These are phyloP conservation scores for Globisporangium parvum DNA, from an alignment of 352 stramenopile species.

Conservation along the genomic window DNA sequence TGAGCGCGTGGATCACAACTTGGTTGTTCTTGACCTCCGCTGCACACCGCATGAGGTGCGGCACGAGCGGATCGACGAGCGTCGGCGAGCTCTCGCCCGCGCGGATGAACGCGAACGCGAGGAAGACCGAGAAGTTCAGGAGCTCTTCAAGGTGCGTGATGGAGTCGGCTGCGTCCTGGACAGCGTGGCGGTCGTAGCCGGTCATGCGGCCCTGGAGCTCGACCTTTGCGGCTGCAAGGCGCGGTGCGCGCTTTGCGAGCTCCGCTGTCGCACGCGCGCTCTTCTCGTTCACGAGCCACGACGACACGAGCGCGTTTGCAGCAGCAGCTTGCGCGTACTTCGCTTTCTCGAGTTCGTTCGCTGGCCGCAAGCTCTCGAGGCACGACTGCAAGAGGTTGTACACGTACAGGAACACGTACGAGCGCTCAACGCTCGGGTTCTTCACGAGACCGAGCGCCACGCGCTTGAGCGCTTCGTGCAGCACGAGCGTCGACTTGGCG, in stretches of 20 bases:
- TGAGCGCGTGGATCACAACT: constrained; percentile 89
- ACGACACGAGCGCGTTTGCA: constrained; percentile 28
- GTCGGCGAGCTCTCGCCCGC: constrained; percentile 19
- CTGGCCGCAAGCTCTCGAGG: constrained; percentile 63
- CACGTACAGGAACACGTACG: constrained; percentile 82
- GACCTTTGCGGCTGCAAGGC: constrained; percentile 47
- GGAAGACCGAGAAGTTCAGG: constrained; percentile 81
- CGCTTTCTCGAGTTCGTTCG: constrained; percentile 56
- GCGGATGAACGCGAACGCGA: constrained; percentile 67
- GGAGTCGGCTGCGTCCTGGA: constrained; percentile 48
- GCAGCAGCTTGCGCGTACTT: constrained; percentile 35
- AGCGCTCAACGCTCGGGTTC: constrained; percentile 76
- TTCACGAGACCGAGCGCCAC: constrained; percentile 75
- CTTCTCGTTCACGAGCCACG: constrained; percentile 83
- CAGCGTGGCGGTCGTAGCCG: constrained; percentile 68
- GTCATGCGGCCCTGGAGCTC: constrained; percentile 68
- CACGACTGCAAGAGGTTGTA: constrained; percentile 80
- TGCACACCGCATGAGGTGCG: constrained; percentile 88
- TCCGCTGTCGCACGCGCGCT: constrained; percentile 50
- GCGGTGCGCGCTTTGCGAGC: constrained; percentile 52
- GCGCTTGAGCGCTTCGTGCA: constrained; percentile 77
- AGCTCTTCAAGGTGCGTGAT: constrained; percentile 73
- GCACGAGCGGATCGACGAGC: constrained; percentile 91
- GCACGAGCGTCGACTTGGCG: constrained; percentile 41
- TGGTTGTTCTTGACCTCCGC: constrained; percentile 89